Base-by-base conservation (phyloP, 2,329 filamentous ascomycete species). In the Pseudodiploospora longispora region DNA sequence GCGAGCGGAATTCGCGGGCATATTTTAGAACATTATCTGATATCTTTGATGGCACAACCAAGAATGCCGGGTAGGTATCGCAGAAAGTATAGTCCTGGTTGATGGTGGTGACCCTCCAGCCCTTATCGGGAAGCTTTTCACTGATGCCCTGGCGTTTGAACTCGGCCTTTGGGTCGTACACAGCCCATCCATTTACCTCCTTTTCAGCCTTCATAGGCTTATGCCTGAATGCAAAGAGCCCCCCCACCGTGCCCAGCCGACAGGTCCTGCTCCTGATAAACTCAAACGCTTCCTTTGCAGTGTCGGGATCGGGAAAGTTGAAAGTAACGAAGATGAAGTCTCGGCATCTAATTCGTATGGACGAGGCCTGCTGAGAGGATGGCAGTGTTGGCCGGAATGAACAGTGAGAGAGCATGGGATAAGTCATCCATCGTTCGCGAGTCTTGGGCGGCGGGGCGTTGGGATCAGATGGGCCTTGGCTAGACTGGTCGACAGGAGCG, bases 1-100 rank as follows among this genome's bases (percentile, higher is more conserved):
- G 80, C 1, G 93, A 97, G 41, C 93, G 85, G 65, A 95, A 97
- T 50, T 82, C 79, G 47, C 83, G 85, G 28, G 90, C 93, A 60
- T 98, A 95, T 59, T 95, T 95, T 40, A 98, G 77, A 39, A 91
- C 89, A 58, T 93, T 96, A 65, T 98, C 93, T n/a, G 91, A 97
- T 53, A 98, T 95, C 47, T 78, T 80, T 27, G 83, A 81, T 27
- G 93, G 93, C 12, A 98, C 90, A 8, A 84, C 84, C 27, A 98
- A 73, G 38, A 95, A 61, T 4, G 82, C 80, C 9, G 93, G 93
- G 61, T 98, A 98, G 3, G 93, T 97, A 28, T 89, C 84, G 41
- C 90, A 95, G 59, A 96, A 97, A 52, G 71, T 72, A 61, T 95
- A 97, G 65, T 95, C 87, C 42, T 78, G 71, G 65, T 98, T 98